Conservation (phyloP, 2,329 filamentous ascomycete species). For the Pseudopyricularia javanii region DNA sequence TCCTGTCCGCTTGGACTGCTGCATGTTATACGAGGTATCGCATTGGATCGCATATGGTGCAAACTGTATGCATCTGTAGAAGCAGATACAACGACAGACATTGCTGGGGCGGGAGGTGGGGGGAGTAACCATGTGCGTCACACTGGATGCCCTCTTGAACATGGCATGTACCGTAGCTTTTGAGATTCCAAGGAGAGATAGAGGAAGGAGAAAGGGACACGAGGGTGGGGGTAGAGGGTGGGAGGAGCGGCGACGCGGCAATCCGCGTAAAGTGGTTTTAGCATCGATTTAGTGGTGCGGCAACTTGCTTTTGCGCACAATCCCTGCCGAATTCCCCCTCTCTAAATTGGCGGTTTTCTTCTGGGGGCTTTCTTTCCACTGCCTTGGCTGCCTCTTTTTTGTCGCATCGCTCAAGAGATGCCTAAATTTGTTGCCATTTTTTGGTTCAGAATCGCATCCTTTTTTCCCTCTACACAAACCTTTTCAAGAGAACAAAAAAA, state of each 20-base stretch:
- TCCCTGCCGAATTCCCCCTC: background rate
- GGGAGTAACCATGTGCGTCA: too few species aligned
- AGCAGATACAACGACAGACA: too few species aligned
- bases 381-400: background rate
- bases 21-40: too few species aligned
- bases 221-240: background rate
- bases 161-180: too few species aligned
- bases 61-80: too few species aligned
- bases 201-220: background rate
- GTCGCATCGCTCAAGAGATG: background rate
- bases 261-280: constrained; percentile 2
- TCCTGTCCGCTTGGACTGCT: too few species aligned
- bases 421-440: background rate
- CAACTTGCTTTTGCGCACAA: background rate
- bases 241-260: constrained; percentile 1
- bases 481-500: too few species aligned
- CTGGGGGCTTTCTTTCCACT: background rate
- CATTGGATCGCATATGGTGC: too few species aligned
- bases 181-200: too few species aligned
- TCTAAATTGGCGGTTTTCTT: background rate
- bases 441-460: too few species aligned
- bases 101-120: background rate
- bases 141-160: too few species aligned
- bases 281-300: background rate
- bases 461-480: too few species aligned